These are phyloP conservation scores for Rosa multiflora DNA, from an alignment of 306 rosid species.

Conservation along the genomic window DNA sequence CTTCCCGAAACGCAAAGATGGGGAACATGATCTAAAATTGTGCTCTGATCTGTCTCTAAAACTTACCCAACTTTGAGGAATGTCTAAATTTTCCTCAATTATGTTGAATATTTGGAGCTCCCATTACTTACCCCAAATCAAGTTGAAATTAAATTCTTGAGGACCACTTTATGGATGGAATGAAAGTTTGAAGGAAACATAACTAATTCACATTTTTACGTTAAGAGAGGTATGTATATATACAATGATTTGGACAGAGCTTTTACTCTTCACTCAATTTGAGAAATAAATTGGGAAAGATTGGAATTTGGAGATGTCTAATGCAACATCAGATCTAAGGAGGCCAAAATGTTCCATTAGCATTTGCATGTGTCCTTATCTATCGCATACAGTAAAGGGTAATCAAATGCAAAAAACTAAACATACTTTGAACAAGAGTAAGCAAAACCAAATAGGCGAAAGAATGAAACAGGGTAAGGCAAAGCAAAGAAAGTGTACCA, in stretches of 20 bases:
- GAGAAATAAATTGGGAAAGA: background rate
- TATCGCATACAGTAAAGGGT: background rate
- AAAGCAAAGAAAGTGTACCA: conserved; percentile 44
- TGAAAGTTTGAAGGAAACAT: background rate
- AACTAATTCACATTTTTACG: background rate
- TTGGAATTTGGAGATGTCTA: background rate
- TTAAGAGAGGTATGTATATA: background rate
- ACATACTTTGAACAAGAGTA: background rate
- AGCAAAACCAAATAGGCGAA: conserved; percentile 9
- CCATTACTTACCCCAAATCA: background rate
- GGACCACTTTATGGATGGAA: background rate
- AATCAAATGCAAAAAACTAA: background rate
- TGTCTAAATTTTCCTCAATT: background rate
- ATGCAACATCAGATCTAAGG: background rate
- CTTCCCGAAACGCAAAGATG: background rate
- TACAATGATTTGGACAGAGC: background rate
- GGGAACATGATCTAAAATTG: background rate
- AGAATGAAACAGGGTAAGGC: background rate
- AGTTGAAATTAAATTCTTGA: background rate
- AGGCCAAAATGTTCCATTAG: background rate
- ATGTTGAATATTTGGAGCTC: background rate
- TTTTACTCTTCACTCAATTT: background rate
- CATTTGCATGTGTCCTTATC: background rate
- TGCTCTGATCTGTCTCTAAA: background rate
- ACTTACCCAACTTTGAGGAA: background rate